Base-by-base conservation (phyloP, 371 early-diverging fungal genomes). In the Mucor sp. region DNA sequence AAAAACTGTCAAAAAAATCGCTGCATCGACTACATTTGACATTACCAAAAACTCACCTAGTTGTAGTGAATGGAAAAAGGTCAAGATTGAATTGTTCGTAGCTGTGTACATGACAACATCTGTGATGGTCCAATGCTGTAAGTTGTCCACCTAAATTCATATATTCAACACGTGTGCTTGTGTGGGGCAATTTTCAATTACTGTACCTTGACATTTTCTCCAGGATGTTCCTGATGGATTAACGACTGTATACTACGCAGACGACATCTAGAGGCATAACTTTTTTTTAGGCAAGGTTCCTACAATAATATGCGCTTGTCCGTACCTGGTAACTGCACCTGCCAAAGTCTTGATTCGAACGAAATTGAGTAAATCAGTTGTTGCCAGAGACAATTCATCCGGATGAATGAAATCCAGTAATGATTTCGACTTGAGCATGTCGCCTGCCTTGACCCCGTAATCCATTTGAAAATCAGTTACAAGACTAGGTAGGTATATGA, bases 391-490 rank as follows among this genome's bases (percentile, higher is more conserved):
- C 11, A 71, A 66, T 62, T 89, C 89, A 37, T 86, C 83, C n/a
- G 86, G 87, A 67, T 87, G 89, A 61, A 89, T 81, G 57, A 85
- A 83, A 25, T 86, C 82, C 30, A 86, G 78, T 60, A 89, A 69
- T 7, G 85, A 83, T 35, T 75, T 69, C n/a, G 79, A 71, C 1
- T 84, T 62, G 35, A 86, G 62, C 43, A 76, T 71, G 23, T 81
- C 77, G 41, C 71, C 67, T 17, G 78, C 70, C 25, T 77, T 70
- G 25, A 70, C 72, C n/a, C 68, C 72, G 27, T 69, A 68, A 6
- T 28, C 39, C 12, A 64, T 60, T 32, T 53, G 19, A 33, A 32
- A 39, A n/a, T 71, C 30, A n/a, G 47, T 53, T 53, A 81, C 73
- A 35, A 78, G 76, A 17, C 72, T 70, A 14, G 86, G 78, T 17